Evolutionary conservation across 257 asterid genomes (phyloP).

Genomic region (Gentiana macrophylla): DNA sequence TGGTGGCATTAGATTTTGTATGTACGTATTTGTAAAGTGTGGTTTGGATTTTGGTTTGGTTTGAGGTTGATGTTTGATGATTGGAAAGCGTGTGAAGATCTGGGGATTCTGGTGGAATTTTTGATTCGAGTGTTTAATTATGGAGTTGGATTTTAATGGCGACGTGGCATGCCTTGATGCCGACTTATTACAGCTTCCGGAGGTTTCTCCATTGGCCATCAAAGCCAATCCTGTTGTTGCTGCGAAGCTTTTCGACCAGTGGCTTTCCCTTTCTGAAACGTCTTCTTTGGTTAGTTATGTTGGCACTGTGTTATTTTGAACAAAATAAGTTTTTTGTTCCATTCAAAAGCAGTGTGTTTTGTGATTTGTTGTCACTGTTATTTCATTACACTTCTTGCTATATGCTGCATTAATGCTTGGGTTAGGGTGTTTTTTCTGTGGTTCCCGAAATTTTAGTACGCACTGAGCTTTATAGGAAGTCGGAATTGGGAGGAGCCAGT

Average conservation of each 20-base stretch:
- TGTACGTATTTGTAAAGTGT: too few relatives aligned
- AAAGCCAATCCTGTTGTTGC: slow-evolving; percentile 70
- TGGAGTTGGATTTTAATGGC: slow-evolving; percentile 85
- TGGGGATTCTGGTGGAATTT: slow-evolving; percentile 20
- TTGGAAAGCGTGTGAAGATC: slow-evolving; percentile 24
- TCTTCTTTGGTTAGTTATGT: slow-evolving; percentile 44
- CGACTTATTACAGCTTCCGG: slow-evolving; percentile 78
- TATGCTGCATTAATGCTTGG: too few relatives aligned
- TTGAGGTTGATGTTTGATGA: slow-evolving; percentile 20
- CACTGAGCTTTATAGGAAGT: too few relatives aligned
- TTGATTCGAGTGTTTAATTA: slow-evolving; percentile 17
- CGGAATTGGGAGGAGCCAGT: too few relatives aligned
- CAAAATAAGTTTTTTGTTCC: not conserved
- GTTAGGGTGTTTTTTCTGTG: too few relatives aligned
- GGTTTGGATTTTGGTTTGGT: not conserved
- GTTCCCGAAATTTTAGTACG: too few relatives aligned
- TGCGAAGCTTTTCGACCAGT: slow-evolving; percentile 85
- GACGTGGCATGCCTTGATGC: slow-evolving; percentile 77
- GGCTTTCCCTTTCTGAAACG: slow-evolving; percentile 92
- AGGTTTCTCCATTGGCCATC: slow-evolving; percentile 74
- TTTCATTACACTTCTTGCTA: too few relatives aligned
- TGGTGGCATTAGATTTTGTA: too few relatives aligned
- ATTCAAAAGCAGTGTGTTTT: too few relatives aligned
- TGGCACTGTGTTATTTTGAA: not conserved
- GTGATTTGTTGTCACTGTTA: too few relatives aligned